Evolutionary conservation across 306 rosid genomes (phyloP).

Genomic region (Vigna unguiculata): DNA sequence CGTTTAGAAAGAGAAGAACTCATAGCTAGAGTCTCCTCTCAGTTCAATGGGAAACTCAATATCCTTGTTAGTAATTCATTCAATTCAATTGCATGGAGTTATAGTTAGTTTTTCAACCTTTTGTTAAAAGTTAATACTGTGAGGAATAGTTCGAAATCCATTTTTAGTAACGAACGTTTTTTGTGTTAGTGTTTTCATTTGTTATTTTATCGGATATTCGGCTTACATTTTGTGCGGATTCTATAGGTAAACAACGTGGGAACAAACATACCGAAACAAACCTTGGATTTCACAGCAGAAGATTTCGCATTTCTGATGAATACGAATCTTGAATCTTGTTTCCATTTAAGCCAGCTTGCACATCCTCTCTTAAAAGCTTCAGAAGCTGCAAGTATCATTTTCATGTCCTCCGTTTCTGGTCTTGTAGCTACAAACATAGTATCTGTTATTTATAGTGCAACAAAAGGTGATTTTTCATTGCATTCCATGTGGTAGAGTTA

Average conservation of each 20-base stretch:
- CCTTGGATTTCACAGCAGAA: constrained; percentile 35
- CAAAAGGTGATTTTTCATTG: constrained; percentile 46
- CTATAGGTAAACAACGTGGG: constrained; percentile 45
- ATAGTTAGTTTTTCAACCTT: background rate
- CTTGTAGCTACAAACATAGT: background rate
- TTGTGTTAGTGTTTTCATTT: background rate
- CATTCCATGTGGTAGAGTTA: background rate
- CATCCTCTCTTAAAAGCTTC: constrained; percentile 49
- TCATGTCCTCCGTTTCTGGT: constrained; percentile 44
- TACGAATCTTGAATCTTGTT: constrained; percentile 47
- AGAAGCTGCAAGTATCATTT: constrained; percentile 38
- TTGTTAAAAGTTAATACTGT: background rate
- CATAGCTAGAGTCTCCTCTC: constrained; percentile 31
- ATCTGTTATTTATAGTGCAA: constrained; percentile 41
- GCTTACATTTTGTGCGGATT: background rate
- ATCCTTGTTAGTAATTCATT: constrained; percentile 38
- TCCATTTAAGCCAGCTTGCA: constrained; percentile 50
- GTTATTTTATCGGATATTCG: background rate
- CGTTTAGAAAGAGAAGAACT: constrained; percentile 40
- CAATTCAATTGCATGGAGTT: background rate
- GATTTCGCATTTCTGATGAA: constrained; percentile 34
- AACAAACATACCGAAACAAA: background rate
- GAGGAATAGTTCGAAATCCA: no score
- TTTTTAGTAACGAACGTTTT: no score
- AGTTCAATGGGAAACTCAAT: constrained; percentile 51